These are phyloP conservation scores for Fusarium lateritium DNA, from an alignment of 2,329 filamentous ascomycete genomes.

Conservation along the genomic window DNA sequence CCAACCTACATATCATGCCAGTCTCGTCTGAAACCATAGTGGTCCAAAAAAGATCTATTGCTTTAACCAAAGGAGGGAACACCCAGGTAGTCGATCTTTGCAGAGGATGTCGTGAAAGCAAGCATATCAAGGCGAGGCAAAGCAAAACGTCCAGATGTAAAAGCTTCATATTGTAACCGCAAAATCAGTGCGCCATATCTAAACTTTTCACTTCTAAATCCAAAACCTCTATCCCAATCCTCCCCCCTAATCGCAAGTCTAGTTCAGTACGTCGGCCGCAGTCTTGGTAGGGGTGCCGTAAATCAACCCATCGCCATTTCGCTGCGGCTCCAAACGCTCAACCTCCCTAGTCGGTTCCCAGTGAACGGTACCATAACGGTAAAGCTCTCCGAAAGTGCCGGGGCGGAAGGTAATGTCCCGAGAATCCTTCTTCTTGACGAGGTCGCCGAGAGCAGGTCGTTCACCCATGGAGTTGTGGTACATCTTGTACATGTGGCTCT, in stretches of 20 bases:
- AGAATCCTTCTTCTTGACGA: constrained; percentile 49
- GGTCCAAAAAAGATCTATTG: no score
- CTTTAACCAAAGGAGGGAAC: no score
- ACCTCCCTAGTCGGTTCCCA: constrained; percentile 51
- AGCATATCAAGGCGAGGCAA: no score
- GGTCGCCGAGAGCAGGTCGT: constrained; percentile 51
- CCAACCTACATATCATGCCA: no score
- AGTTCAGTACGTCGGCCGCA: not conserved
- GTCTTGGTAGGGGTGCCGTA: constrained; percentile 27
- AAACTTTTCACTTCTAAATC: not conserved
- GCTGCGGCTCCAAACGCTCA: constrained; percentile 44
- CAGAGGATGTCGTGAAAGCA: no score
- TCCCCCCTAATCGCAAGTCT: not conserved
- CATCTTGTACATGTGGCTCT: constrained; percentile 56
- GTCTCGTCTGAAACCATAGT: no score
- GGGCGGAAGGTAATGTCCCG: constrained; percentile 51
- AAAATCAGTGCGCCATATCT: not conserved
- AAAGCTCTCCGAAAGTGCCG: constrained; percentile 54
- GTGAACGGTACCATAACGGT: constrained; percentile 54
- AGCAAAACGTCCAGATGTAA: no score
- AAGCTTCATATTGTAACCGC: not conserved
- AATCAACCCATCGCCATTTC: constrained; percentile 40
- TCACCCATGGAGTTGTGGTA: constrained; percentile 55
- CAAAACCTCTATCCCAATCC: not conserved
- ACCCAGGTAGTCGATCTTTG: no score